Conservation (phyloP, 2,329 filamentous ascomycete species). For the Paecilomyces variotii region DNA sequence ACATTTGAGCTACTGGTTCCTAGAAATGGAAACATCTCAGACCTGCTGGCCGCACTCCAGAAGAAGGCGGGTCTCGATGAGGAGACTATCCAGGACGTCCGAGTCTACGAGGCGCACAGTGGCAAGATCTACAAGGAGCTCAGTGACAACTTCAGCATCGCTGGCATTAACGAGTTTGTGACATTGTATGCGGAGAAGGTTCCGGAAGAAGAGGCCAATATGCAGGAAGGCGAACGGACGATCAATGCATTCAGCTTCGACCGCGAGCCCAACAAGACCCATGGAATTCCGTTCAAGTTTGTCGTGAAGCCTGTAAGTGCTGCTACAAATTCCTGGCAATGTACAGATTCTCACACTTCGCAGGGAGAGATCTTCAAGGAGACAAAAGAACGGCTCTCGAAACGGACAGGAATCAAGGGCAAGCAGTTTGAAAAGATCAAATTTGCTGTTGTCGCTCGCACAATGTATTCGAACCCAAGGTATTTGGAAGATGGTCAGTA, state of each 20-base stretch:
- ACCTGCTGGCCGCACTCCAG: slow-evolving; percentile 66
- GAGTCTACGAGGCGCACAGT: slow-evolving; percentile 74
- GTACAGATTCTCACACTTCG: slow-evolving; percentile 6
- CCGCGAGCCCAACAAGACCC: slow-evolving; percentile 71
- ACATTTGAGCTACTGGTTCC: slow-evolving; percentile 74
- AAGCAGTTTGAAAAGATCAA: slow-evolving; percentile 99
- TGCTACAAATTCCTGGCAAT: neutral
- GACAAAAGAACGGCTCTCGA: slow-evolving; percentile 89
- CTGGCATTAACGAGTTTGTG: slow-evolving; percentile 78
- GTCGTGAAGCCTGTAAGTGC: slow-evolving; percentile 65
- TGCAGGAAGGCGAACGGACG: slow-evolving; percentile 58
- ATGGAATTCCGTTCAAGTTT: slow-evolving; percentile 89
- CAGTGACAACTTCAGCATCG: slow-evolving; percentile 60
- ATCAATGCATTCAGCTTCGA: slow-evolving; percentile 90
- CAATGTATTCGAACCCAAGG: slow-evolving; percentile 65
- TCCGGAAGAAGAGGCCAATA: slow-evolving; percentile 57
- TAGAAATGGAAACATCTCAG: slow-evolving; percentile 72
- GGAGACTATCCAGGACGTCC: slow-evolving; percentile 64
- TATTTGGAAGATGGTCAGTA: slow-evolving; percentile 81
- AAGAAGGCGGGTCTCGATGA: slow-evolving; percentile 75
- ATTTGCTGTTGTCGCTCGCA: slow-evolving; percentile 70
- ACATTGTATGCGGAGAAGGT: slow-evolving; percentile 73
- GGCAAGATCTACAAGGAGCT: slow-evolving; percentile 81
- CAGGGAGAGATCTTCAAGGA: slow-evolving; percentile 81
- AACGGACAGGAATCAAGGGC: slow-evolving; percentile 87